phyloP scores from a whole-genome alignment of 2,329 filamentous ascomycete species.

The Penicillium sp. region DNA sequence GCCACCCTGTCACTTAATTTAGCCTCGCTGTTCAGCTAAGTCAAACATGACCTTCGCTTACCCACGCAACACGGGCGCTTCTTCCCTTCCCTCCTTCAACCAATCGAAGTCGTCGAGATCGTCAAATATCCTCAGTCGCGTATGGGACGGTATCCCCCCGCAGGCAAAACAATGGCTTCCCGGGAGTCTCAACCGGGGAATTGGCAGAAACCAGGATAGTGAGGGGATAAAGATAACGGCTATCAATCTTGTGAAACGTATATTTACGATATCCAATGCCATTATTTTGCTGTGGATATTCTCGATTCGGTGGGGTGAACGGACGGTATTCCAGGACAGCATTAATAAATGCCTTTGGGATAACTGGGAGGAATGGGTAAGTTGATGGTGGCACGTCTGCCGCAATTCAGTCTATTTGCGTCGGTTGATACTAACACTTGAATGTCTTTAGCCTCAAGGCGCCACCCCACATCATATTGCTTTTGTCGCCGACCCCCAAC shows the following conservation, averaged over 20 bases:
- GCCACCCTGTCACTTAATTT: constrained; percentile 4
- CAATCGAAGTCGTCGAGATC: constrained; percentile 11
- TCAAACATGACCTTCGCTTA: constrained; percentile 36
- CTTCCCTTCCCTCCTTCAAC: constrained; percentile 25
- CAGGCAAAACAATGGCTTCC: constrained; percentile 23
- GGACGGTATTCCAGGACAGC: constrained; percentile 68
- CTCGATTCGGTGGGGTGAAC: constrained; percentile 80
- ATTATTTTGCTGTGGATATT: constrained; percentile 72
- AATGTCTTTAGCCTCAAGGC: constrained; percentile 60
- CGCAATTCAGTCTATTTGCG: not conserved
- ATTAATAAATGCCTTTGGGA: constrained; percentile 76
- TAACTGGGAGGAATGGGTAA: constrained; percentile 89
- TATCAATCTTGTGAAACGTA: constrained; percentile 10
- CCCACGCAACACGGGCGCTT: constrained; percentile 22
- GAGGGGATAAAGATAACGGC: constrained; percentile 16
- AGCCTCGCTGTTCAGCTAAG: constrained; percentile 11
- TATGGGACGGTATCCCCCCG: constrained; percentile 19
- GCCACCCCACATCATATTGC: constrained; percentile 79
- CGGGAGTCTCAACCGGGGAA: constrained; percentile 8
- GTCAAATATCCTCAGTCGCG: constrained; percentile 8
- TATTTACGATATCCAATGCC: constrained; percentile 56
- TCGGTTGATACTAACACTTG: constrained; percentile 2
- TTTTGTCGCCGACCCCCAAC: constrained; percentile 84
- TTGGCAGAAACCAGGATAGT: constrained; percentile 7
- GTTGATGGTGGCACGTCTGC: constrained; percentile 15